Conservation (phyloP, 164 flowering plant genomes). For the Aristolochia fimbriata region DNA sequence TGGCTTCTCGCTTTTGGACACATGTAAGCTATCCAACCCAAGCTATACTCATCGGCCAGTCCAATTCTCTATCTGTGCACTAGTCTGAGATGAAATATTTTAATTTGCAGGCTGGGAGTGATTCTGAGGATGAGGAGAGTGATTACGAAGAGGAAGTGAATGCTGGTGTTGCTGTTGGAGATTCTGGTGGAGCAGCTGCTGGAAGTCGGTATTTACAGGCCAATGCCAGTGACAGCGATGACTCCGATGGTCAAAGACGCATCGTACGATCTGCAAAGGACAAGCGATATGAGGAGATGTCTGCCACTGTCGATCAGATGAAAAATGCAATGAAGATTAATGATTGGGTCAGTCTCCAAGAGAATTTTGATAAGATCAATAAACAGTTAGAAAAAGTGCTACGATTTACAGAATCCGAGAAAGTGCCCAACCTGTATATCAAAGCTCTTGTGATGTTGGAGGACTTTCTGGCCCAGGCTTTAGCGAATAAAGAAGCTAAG, state of each 20-base stretch:
- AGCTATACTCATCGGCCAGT: no score
- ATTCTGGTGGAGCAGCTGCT: slow-evolving; percentile 16
- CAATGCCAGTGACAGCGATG: slow-evolving; percentile 58
- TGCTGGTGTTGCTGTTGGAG: slow-evolving; percentile 22
- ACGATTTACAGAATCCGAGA: slow-evolving; percentile 61
- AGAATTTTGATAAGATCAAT: slow-evolving; percentile 75
- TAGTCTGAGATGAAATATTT: no score
- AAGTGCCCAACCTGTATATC: slow-evolving; percentile 54
- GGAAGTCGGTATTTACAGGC: slow-evolving; percentile 35
- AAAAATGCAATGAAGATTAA: slow-evolving; percentile 88
- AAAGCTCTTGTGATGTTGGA: slow-evolving; percentile 76
- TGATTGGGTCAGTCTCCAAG: slow-evolving; percentile 90
- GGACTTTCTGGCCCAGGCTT: slow-evolving; percentile 61
- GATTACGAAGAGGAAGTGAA: slow-evolving; percentile 26
- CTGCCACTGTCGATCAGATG: slow-evolving; percentile 72
- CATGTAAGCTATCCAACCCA: no score
- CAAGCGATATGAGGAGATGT: slow-evolving; percentile 74
- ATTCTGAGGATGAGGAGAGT: slow-evolving; percentile 44
- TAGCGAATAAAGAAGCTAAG: slow-evolving; percentile 85
- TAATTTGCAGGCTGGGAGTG: slow-evolving; percentile 39
- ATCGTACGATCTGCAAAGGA: slow-evolving; percentile 74
- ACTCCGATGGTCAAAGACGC: slow-evolving; percentile 50
- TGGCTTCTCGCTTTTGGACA: no score
- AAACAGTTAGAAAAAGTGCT: slow-evolving; percentile 91
- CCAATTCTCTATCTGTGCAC: no score